Evolutionary conservation across 2,329 filamentous ascomycete species (phyloP).

Genomic region (Massarina eburnea): DNA sequence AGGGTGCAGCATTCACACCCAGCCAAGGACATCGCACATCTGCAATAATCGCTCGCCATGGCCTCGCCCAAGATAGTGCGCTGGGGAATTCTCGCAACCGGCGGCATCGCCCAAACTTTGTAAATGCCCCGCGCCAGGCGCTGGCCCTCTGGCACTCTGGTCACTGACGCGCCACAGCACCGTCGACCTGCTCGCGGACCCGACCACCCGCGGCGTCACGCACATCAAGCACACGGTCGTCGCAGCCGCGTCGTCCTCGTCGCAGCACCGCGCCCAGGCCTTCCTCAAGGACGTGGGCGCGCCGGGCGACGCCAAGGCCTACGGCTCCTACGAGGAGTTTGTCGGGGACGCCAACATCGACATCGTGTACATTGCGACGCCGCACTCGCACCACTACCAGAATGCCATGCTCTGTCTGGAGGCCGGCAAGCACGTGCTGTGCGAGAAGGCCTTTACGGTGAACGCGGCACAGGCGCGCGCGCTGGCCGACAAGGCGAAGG

Average conservation of each 20-base stretch:
- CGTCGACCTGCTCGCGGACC: slow-evolving; percentile 76
- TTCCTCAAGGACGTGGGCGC: slow-evolving; percentile 74
- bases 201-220: slow-evolving; percentile 65
- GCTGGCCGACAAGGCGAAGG: slow-evolving; percentile 69
- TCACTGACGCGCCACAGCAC: slow-evolving; percentile 42
- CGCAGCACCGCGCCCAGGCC: slow-evolving; percentile 65
- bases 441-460: slow-evolving; percentile 88
- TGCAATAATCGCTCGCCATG: slow-evolving; percentile 20
- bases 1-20: too few species aligned
- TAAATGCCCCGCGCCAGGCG: slow-evolving; percentile 30
- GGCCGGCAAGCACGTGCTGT: slow-evolving; percentile 84
- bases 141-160: slow-evolving; percentile 12
- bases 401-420: slow-evolving; percentile 83
- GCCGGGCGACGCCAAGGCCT: slow-evolving; percentile 68
- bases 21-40: background rate
- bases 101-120: slow-evolving; percentile 52
- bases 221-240: slow-evolving; percentile 77
- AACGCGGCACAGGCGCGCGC: slow-evolving; percentile 75
- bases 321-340: slow-evolving; percentile 80
- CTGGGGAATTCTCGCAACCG: slow-evolving; percentile 53
- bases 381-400: slow-evolving; percentile 91
- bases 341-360: slow-evolving; percentile 78
- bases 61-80: slow-evolving; percentile 41
- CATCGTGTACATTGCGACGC: slow-evolving; percentile 86
- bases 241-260: slow-evolving; percentile 78